A percentile compares a stretch with the other conserved stretches of the same genome.
Evolutionary conservation across 495 filamentous ascomycete genomes (phyloP).

Genomic region (Coniosporium apollinis): DNA sequence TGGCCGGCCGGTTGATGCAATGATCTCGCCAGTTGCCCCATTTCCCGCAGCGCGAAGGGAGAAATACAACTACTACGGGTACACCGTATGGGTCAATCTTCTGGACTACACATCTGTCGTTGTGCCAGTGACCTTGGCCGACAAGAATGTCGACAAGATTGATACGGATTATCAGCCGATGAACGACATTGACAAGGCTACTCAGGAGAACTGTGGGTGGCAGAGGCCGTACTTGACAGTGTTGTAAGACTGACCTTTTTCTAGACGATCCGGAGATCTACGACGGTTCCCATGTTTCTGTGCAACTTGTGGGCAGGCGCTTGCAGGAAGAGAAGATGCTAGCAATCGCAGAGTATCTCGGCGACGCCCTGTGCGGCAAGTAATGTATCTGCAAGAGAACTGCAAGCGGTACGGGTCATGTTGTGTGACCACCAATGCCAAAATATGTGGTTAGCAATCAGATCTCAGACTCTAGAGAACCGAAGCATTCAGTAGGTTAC

Average conservation of each 20-base stretch:
- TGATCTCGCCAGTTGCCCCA: constrained; percentile 38
- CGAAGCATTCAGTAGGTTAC: too few species aligned
- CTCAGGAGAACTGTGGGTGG: constrained; percentile 37
- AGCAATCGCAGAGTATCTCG: constrained; percentile 26
- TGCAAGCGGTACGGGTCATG: too few species aligned
- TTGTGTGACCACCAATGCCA: too few species aligned
- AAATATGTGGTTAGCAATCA: too few species aligned
- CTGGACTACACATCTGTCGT: constrained; percentile 41
- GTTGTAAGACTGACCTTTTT: constrained; percentile 6
- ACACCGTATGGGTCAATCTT: constrained; percentile 35
- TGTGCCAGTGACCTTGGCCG: constrained; percentile 40
- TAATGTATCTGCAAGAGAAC: too few species aligned
- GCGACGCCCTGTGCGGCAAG: constrained; percentile 11
- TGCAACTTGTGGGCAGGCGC: constrained; percentile 30
- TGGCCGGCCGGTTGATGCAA: constrained; percentile 40
- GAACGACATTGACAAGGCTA: constrained; percentile 27
- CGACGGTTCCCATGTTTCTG: constrained; percentile 28
- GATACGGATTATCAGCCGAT: constrained; percentile 22
- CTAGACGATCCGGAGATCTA: constrained; percentile 31
- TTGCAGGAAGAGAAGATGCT: constrained; percentile 33
- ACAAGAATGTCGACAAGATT: constrained; percentile 35
- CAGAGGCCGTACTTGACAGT: not conserved
- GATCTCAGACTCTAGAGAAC: too few species aligned
- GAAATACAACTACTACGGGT: constrained; percentile 33
- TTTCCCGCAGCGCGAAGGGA: constrained; percentile 41